These are phyloP conservation scores for Tolypocladium inflatum DNA, from an alignment of 2,329 filamentous ascomycete species.

Conservation along the genomic window DNA sequence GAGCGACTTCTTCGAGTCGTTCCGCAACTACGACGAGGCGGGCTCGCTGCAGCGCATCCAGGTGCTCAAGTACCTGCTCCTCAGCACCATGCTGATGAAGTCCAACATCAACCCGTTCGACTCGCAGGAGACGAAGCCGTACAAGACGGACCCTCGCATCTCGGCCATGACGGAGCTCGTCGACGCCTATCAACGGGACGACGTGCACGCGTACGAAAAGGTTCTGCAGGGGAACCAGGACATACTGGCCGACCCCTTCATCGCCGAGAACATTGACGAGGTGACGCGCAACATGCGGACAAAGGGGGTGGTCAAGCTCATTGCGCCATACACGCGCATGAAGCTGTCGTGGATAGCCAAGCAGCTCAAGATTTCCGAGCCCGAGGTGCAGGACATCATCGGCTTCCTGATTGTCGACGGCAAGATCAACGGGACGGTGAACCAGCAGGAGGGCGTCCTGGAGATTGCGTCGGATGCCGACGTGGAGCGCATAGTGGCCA, in stretches of 20 bases:
- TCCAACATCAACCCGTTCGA: constrained; percentile 98
- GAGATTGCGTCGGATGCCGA: constrained; percentile 70
- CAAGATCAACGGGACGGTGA: constrained; percentile 78
- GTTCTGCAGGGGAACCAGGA: constrained; percentile 83
- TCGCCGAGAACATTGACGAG: constrained; percentile 98
- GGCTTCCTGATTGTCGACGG: constrained; percentile 87
- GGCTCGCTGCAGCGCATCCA: constrained; percentile 94
- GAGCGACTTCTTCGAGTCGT: constrained; percentile 96
- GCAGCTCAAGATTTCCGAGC: constrained; percentile 73
- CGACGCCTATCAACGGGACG: constrained; percentile 90
- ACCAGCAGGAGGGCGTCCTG: constrained; percentile 78
- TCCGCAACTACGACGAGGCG: constrained; percentile 97
- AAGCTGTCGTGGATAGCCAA: constrained; percentile 79
- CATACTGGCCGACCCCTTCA: constrained; percentile 85
- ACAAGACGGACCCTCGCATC: constrained; percentile 90
- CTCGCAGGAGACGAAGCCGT: constrained; percentile 96
- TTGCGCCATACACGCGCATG: constrained; percentile 91
- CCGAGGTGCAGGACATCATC: constrained; percentile 92
- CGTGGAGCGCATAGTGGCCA: constrained; percentile 61
- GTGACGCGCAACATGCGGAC: constrained; percentile 97
- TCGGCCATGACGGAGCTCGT: constrained; percentile 96
- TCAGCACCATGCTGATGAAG: constrained; percentile 97
- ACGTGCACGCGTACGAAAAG: constrained; percentile 83
- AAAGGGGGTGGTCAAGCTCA: constrained; percentile 86
- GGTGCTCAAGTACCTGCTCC: constrained; percentile 90